Evolutionary conservation across 352 stramenopile species (phyloP).

Genomic region (Pythium folliculosum): DNA sequence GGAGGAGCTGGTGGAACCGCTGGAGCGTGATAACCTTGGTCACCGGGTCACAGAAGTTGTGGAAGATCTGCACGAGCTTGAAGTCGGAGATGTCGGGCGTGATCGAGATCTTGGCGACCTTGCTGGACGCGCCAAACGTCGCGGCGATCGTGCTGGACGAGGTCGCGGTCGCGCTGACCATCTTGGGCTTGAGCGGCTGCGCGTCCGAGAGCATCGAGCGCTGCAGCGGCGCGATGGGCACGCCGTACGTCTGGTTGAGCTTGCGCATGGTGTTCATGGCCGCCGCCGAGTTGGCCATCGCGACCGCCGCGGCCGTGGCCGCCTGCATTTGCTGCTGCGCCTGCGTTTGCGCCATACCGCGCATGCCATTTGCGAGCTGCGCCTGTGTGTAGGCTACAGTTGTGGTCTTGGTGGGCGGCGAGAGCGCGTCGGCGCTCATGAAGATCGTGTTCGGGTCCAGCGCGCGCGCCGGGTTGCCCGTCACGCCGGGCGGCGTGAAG

Average conservation of each 20-base stretch:
- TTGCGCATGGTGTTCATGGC: slow-evolving; percentile 57
- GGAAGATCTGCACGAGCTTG: slow-evolving; percentile 87
- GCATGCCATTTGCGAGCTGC: slow-evolving; percentile 7
- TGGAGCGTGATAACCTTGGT: slow-evolving; percentile 51
- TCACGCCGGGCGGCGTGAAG: slow-evolving; percentile 61
- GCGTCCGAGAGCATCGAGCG: slow-evolving; percentile 31
- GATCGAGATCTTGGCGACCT: slow-evolving; percentile 58
- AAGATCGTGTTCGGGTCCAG: slow-evolving; percentile 41
- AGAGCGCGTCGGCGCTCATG: slow-evolving; percentile 44
- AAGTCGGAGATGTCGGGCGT: slow-evolving; percentile 81
- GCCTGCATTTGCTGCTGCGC: slow-evolving; percentile 40
- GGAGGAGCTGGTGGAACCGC: slow-evolving; percentile 66
- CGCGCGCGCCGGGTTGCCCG: slow-evolving; percentile 32
- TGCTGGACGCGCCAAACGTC: slow-evolving; percentile 28
- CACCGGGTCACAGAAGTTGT: slow-evolving; percentile 71
- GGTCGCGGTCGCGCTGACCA: slow-evolving; percentile 30
- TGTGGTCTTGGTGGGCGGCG: slow-evolving; percentile 37
- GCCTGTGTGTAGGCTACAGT: slow-evolving; percentile 33
- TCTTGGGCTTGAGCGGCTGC: slow-evolving; percentile 45
- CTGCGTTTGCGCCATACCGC: slow-evolving; percentile 17
- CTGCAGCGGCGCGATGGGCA: slow-evolving; percentile 55
- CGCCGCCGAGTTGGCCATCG: slow-evolving; percentile 59
- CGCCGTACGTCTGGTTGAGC: slow-evolving; percentile 52
- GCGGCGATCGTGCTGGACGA: slow-evolving; percentile 22
- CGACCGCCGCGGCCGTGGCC: slow-evolving; percentile 39